A percentile compares a stretch with the other conserved stretches of the same genome.
These are phyloP conservation scores for Davidsoniella australis DNA, from an alignment of 2,329 filamentous ascomycete genomes.

Conservation along the genomic window DNA sequence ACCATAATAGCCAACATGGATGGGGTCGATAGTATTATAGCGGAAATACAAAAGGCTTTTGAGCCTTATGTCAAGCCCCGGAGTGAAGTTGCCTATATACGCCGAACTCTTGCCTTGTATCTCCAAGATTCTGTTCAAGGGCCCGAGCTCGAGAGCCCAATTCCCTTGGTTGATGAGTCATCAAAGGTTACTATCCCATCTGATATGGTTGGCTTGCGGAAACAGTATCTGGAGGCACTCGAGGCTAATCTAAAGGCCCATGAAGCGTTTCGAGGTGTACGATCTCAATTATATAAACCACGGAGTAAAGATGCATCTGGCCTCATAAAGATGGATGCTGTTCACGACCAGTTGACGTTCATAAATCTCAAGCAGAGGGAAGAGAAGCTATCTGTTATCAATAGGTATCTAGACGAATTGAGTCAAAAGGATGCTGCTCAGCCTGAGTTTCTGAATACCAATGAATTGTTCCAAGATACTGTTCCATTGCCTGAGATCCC, in stretches of 20 bases:
- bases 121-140: conserved; percentile 20
- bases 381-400: conserved; percentile 31
- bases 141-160: conserved; percentile 8
- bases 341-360: conserved; percentile 35
- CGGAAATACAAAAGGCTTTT: conserved; percentile 18
- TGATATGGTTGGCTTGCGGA: conserved; percentile 30
- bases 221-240: conserved; percentile 37
- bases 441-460: conserved; percentile 31
- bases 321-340: background rate
- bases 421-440: conserved; percentile 33
- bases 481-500: conserved; percentile 33
- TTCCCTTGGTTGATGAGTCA: conserved; percentile 11
- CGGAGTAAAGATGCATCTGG: background rate
- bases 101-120: conserved; percentile 36
- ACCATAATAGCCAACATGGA: conserved; percentile 4
- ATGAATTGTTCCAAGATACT: conserved; percentile 29
- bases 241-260: conserved; percentile 34
- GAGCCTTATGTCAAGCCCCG: conserved; percentile 37
- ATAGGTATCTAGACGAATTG: conserved; percentile 33
- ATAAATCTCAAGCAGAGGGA: conserved; percentile 35
- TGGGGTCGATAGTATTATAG: background rate
- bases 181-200: conserved; percentile 15
- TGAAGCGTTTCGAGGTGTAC: conserved; percentile 27
- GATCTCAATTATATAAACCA: conserved; percentile 4
- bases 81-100: conserved; percentile 39